Evolutionary conservation across 805 yeast species (phyloP), one percentile per base, ranked within the genome.

Genomic region (Cyberlindnera veronae): DNA sequence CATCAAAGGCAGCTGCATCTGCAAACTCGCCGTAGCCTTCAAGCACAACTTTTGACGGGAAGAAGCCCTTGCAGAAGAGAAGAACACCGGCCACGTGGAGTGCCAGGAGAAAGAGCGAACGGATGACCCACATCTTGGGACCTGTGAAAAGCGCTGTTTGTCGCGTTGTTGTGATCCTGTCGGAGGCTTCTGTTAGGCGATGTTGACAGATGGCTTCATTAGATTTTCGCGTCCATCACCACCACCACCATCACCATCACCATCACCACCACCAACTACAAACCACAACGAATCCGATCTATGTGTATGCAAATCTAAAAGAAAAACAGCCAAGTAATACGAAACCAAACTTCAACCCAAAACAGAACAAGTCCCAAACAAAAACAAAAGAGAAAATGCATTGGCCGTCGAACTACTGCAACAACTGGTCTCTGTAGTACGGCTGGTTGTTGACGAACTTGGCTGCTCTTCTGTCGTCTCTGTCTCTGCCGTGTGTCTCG

Each of bases 401-500:
- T n/a, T 10, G 14, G 20, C 23, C n/a, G 15, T 7, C 18, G 8
- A 13, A 12, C 15, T 50, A 69, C 55, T 71, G 76, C 48, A 88
- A 67, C 48, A 88, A 63, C 62, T 80, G 85, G 60, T 88, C 96
- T 59, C 95, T 77, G 73, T 72, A 88, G 57, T 91, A 89, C 34
- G 86, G 83, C 74, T 93, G 97, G 72, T 82, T 74, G 63, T 91
- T 91, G 64, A 86, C 72, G 60, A 77, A 79, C 63, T 86, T 87
- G 44, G 84, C 81, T 29, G 88, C 84, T 54, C 83, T 69, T 58
- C 71, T 70, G 38, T 66, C 74, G 46, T 63, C 64, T 53, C 64
- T 67, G 55, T 68, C 72, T 64, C 69, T 68, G 62, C 73, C 69
- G 63, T 71, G 68, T 58, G 68, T 63, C 69, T 66, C 76, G 37